phyloP scores from a whole-genome alignment of 768 basidiomycete genomes.

The Suillus ampliporus region DNA sequence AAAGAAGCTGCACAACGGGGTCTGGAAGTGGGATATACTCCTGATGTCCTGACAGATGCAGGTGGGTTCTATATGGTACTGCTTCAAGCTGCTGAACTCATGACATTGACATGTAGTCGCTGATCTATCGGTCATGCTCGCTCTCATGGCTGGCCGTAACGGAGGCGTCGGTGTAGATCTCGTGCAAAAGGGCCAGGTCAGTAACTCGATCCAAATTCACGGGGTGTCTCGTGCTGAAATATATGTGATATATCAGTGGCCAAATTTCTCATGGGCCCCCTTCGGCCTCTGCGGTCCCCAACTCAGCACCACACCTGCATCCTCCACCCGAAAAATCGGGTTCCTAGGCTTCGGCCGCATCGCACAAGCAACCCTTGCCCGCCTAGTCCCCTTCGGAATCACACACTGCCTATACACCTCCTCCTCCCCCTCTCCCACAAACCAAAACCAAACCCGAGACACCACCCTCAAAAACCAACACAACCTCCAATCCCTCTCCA shows the following conservation, averaged over 20 bases:
- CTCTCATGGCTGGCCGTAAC: constrained; percentile 91
- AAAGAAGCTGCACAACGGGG: constrained; percentile 60
- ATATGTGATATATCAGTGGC: constrained; percentile 66
- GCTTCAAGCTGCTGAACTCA: background rate
- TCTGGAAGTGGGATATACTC: constrained; percentile 87
- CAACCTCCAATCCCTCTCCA: constrained; percentile 47
- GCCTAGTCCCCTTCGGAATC: constrained; percentile 85
- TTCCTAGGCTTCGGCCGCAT: constrained; percentile 98
- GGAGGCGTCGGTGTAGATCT: constrained; percentile 65
- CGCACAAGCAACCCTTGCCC: constrained; percentile 78
- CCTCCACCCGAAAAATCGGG: constrained; percentile 71
- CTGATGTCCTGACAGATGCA: constrained; percentile 92
- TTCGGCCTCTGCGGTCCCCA: constrained; percentile 88
- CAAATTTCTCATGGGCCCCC: constrained; percentile 76
- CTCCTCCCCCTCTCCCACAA: constrained; percentile 56
- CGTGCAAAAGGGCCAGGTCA: constrained; percentile 72
- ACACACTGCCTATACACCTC: constrained; percentile 72
- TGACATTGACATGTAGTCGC: constrained; percentile 64
- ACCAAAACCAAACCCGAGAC: constrained; percentile 45
- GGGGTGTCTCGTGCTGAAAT: background rate
- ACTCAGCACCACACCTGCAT: constrained; percentile 56
- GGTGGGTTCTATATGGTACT: too few species aligned
- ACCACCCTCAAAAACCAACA: constrained; percentile 42
- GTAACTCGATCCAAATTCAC: constrained; percentile 27
- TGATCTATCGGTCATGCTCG: constrained; percentile 88